Evolutionary conservation across 371 early-diverging fungal species (phyloP).

Genomic region (Syncephalastrum monosporum): DNA sequence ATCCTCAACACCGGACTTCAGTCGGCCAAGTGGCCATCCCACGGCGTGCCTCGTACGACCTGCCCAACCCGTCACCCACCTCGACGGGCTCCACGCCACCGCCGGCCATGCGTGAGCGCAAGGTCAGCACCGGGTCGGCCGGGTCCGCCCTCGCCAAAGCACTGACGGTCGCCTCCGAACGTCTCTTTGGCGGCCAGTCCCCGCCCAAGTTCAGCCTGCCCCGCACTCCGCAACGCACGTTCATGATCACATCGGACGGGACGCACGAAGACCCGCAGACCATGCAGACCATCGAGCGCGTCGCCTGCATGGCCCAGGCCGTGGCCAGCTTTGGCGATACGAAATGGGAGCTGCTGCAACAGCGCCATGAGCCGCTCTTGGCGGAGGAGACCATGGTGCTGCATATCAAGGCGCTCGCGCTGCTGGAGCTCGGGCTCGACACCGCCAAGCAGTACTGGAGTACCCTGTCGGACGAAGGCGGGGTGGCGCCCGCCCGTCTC

Average conservation of each 20-base stretch:
- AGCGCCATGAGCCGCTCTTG: conserved; percentile 15
- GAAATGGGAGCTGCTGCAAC: conserved; percentile 45
- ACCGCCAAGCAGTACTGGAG: conserved; percentile 75
- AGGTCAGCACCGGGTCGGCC: conserved; percentile 39
- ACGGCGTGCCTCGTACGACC: conserved; percentile 11
- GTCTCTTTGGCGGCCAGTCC: conserved; percentile 61
- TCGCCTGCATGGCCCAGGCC: conserved; percentile 65
- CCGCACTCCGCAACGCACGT: conserved; percentile 11
- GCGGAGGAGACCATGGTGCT: conserved; percentile 76
- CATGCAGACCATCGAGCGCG: conserved; percentile 53
- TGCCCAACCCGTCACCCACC: conserved; percentile 22
- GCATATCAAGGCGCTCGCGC: conserved; percentile 73
- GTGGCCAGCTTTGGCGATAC: conserved; percentile 61
- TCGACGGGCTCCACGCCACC: conserved; percentile 38
- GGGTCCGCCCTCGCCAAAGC: conserved; percentile 63
- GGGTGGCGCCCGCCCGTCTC: conserved; percentile 37
- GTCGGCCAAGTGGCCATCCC: conserved; percentile 17
- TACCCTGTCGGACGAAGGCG: conserved; percentile 26
- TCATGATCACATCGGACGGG: conserved; percentile 22
- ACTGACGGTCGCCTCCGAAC: conserved; percentile 56
- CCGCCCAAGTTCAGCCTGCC: conserved; percentile 35
- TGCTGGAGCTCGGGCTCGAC: conserved; percentile 73
- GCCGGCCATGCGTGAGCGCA: conserved; percentile 36
- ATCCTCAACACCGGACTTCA: conserved; percentile 5
- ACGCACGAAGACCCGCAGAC: conserved; percentile 39